A percentile compares a stretch with the other conserved stretches of the same genome.
Conservation (phyloP, 2,329 filamentous ascomycete species). For the Fusarium hainanense region DNA sequence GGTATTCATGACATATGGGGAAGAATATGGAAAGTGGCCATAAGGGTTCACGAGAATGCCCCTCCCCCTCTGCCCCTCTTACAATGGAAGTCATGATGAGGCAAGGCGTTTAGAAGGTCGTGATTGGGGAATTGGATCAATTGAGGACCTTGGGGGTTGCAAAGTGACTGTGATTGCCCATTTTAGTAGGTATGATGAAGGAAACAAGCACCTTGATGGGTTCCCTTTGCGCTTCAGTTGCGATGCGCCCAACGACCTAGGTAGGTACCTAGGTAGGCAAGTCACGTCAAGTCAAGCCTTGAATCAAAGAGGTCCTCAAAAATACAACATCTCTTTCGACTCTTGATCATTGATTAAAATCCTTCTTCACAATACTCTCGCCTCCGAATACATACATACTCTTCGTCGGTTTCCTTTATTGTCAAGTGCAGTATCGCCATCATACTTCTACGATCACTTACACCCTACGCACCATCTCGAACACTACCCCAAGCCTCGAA, state of each 20-base stretch:
- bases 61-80: slow-evolving; percentile 30
- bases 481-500: not conserved
- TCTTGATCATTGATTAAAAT: not conserved
- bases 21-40: slow-evolving; percentile 24
- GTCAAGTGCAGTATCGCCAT: not conserved
- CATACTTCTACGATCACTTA: not conserved
- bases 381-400: not conserved
- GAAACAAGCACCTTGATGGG: slow-evolving; percentile 36
- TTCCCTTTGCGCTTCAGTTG: slow-evolving; percentile 10
- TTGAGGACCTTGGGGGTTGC: slow-evolving; percentile 14
- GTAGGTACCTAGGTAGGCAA: not conserved
- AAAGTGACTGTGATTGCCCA: not conserved
- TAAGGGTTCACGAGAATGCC: slow-evolving; percentile 34
- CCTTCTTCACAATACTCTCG: not conserved
- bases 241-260: not conserved
- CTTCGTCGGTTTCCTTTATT: not conserved
- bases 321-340: not conserved
- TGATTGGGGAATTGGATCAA: slow-evolving; percentile 26
- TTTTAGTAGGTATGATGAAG: slow-evolving; percentile 1
- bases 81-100: slow-evolving; percentile 24
- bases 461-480: not conserved
- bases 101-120: not conserved
- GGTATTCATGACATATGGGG: not conserved
- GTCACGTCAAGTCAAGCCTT: not conserved
- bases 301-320: slow-evolving; percentile 26